phyloP scores from a whole-genome alignment of 441 rosid species.

The Omphalea diandra region DNA sequence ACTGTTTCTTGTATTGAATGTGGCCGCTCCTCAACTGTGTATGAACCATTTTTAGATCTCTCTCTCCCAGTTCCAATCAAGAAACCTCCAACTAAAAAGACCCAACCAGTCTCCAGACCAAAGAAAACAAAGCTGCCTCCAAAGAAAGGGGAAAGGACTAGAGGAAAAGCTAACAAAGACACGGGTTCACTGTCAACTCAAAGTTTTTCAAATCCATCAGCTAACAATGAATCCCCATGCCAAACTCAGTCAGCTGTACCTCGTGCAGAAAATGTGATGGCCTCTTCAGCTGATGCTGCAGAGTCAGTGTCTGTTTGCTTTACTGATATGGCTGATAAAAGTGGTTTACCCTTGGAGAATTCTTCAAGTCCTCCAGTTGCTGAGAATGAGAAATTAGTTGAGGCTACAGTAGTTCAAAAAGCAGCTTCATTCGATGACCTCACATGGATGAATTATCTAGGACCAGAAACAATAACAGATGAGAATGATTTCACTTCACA shows the following conservation, averaged over 20 bases:
- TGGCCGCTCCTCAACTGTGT: slow-evolving; percentile 76
- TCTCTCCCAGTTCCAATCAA: slow-evolving; percentile 87
- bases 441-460: slow-evolving; percentile 64
- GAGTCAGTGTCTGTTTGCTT: slow-evolving; percentile 30
- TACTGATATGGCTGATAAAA: slow-evolving; percentile 24
- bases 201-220: slow-evolving; percentile 33
- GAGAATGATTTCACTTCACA: slow-evolving; percentile 37
- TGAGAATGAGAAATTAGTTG: slow-evolving; percentile 35
- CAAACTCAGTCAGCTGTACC: slow-evolving; percentile 24
- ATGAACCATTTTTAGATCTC: slow-evolving; percentile 89
- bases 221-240: slow-evolving; percentile 26
- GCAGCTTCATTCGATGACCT: slow-evolving; percentile 36
- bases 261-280: slow-evolving; percentile 31
- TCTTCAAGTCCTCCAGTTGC: slow-evolving; percentile 27
- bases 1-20: slow-evolving; percentile 81
- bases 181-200: slow-evolving; percentile 34
- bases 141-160: slow-evolving; percentile 49
- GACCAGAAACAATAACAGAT: slow-evolving; percentile 40
- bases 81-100: slow-evolving; percentile 61
- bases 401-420: slow-evolving; percentile 30
- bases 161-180: slow-evolving; percentile 47
- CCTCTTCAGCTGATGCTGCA: slow-evolving; percentile 39
- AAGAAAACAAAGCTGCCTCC: slow-evolving; percentile 74
- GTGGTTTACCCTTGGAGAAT: slow-evolving; percentile 37
- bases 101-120: slow-evolving; percentile 47